These are phyloP conservation scores for Silene uniflora DNA, from an alignment of 148 eudicot species.

Conservation along the genomic window DNA sequence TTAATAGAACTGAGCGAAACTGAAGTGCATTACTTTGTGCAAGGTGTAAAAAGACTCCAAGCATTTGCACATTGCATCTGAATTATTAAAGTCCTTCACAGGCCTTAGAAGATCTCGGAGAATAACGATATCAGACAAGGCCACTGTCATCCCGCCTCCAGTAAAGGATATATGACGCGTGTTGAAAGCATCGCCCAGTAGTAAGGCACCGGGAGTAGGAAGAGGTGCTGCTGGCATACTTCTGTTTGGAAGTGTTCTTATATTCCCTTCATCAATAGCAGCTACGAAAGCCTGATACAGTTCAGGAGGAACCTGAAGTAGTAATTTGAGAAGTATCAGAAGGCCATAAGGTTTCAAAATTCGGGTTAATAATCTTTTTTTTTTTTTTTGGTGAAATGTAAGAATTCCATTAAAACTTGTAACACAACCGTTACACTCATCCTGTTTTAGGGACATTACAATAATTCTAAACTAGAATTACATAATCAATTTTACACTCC, in stretches of 20 bases:
- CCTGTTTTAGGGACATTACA: no score
- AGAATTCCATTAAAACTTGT: no score
- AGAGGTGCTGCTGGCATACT: slow-evolving; percentile 74
- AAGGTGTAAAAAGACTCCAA: slow-evolving; percentile 69
- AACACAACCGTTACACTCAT: no score
- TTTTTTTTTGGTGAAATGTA: no score
- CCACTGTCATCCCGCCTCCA: slow-evolving; percentile 90
- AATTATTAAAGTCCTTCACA: slow-evolving; percentile 27
- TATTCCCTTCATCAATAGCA: slow-evolving; percentile 57
- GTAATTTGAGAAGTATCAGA: background rate
- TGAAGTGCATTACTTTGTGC: slow-evolving; percentile 46
- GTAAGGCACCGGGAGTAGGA: slow-evolving; percentile 68
- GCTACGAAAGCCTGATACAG: slow-evolving; percentile 51
- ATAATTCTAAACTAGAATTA: no score
- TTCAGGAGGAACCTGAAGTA: slow-evolving; percentile 53
- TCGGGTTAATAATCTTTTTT: no score
- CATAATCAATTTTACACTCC: no score
- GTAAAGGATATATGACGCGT: slow-evolving; percentile 29
- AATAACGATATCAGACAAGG: slow-evolving; percentile 61
- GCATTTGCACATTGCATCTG: slow-evolving; percentile 43
- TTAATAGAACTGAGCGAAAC: no score
- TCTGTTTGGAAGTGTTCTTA: slow-evolving; percentile 70
- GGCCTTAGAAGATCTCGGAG: slow-evolving; percentile 23
- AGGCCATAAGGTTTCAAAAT: no score
- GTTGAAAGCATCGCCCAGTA: slow-evolving; percentile 64